phyloP scores from a whole-genome alignment of 768 basidiomycete species.

The Trametes villosa region DNA sequence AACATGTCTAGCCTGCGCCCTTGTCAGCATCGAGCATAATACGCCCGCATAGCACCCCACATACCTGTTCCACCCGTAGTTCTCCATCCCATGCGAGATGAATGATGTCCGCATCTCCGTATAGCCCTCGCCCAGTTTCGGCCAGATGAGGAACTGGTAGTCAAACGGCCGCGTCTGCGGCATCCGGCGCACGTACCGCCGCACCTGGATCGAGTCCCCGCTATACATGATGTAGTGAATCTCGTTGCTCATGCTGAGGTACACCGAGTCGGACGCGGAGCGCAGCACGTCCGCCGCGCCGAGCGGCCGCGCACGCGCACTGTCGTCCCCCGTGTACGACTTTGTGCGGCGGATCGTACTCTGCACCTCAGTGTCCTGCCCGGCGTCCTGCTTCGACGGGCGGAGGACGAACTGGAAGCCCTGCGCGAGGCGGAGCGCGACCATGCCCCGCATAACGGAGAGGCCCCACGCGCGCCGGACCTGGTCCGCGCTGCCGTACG shows the following conservation, averaged over 20 bases:
- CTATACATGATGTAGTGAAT: conserved; percentile 92
- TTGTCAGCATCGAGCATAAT: not conserved
- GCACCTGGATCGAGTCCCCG: conserved; percentile 88
- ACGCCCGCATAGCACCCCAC: conserved; percentile 15
- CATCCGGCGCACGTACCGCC: conserved; percentile 80
- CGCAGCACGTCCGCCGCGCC: conserved; percentile 71
- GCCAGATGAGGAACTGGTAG: conserved; percentile 94
- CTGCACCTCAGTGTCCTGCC: conserved; percentile 38
- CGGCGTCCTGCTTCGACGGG: conserved; percentile 36
- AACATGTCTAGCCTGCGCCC: conserved; percentile 76
- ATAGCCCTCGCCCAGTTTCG: conserved; percentile 86
- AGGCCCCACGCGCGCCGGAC: conserved; percentile 73
- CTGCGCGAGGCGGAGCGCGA: conserved; percentile 87
- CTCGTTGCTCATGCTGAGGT: conserved; percentile 93
- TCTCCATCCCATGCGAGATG: conserved; percentile 76
- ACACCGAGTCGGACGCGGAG: conserved; percentile 72
- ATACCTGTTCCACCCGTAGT: conserved; percentile 87
- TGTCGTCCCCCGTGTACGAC: conserved; percentile 59
- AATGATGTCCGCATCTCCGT: conserved; percentile 79
- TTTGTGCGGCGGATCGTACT: conserved; percentile 52
- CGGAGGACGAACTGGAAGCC: conserved; percentile 92
- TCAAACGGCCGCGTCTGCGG: conserved; percentile 63
- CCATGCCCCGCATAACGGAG: conserved; percentile 90
- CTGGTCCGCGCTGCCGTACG: conserved; percentile 55
- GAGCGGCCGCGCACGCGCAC: conserved; percentile 54